Conservation (phyloP, 805 yeast species). For the Kregervanrija fluxuum region DNA sequence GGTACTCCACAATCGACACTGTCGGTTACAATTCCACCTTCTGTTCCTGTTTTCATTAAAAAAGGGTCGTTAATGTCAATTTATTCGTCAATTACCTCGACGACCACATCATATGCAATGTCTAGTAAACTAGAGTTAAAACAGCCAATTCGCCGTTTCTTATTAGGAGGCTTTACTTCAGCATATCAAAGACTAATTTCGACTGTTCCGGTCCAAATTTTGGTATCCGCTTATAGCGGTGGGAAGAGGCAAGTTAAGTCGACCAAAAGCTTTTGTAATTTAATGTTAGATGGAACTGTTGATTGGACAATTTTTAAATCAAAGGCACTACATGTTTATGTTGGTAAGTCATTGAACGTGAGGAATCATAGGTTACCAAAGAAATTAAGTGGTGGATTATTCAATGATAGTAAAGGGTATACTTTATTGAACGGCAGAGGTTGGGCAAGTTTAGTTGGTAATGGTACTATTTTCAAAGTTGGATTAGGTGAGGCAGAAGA, state of each 20-base stretch:
- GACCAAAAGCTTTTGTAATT: slow-evolving; percentile 34
- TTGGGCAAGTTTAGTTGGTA: slow-evolving; percentile 44
- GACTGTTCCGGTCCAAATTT: slow-evolving; percentile 37
- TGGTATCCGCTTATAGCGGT: slow-evolving; percentile 32
- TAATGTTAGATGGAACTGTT: slow-evolving; percentile 47
- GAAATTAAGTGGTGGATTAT: slow-evolving; percentile 27
- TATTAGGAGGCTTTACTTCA: slow-evolving; percentile 38
- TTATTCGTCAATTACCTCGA: slow-evolving; percentile 19
- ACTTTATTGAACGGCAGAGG: slow-evolving; percentile 52
- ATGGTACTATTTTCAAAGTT: slow-evolving; percentile 46
- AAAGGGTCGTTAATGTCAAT: slow-evolving; percentile 45
- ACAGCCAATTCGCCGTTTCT: slow-evolving; percentile 34
- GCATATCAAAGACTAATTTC: slow-evolving; percentile 42
- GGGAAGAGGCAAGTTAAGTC: slow-evolving; percentile 10
- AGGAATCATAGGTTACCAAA: slow-evolving; percentile 33
- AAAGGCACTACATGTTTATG: slow-evolving; percentile 40
- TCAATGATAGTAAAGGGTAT: slow-evolving; percentile 31
- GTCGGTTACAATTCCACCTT: slow-evolving; percentile 48
- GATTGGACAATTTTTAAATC: slow-evolving; percentile 57
- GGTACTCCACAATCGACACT: slow-evolving; percentile 44
- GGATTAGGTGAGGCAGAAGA: slow-evolving; percentile 40
- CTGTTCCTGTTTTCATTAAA: slow-evolving; percentile 44
- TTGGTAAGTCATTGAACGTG: slow-evolving; percentile 45
- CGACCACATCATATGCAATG: slow-evolving; percentile 13
- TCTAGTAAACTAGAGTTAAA: slow-evolving; percentile 26